These are phyloP conservation scores for Tremellales sp. DNA, from an alignment of 1,284 basidiomycete genomes.

Conservation along the genomic window DNA sequence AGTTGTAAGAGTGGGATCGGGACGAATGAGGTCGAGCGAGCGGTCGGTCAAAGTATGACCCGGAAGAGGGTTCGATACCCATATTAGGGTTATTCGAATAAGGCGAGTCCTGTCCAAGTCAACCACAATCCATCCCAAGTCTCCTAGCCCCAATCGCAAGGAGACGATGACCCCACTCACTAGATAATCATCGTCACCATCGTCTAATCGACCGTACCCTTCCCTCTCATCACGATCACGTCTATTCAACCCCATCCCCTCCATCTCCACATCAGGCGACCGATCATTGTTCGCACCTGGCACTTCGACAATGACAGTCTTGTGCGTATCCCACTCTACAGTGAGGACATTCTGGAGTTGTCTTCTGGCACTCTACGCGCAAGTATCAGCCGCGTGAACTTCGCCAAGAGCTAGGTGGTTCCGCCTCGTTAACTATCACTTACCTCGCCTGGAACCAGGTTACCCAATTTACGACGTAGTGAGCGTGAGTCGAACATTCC, in stretches of 20 bases:
- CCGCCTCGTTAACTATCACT: too few species aligned
- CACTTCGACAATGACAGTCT: slow-evolving; percentile 40
- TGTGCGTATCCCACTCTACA: slow-evolving; percentile 41
- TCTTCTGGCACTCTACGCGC: slow-evolving; percentile 1
- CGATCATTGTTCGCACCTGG: slow-evolving; percentile 10
- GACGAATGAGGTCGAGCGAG: not conserved
- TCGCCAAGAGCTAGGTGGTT: not conserved
- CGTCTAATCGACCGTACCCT: slow-evolving; percentile 32
- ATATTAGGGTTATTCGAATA: not conserved
- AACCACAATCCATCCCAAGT: too few species aligned
- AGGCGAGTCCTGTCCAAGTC: too few species aligned
- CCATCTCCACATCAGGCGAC: slow-evolving; percentile 29
- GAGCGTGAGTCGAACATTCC: not conserved
- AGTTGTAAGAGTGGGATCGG: not conserved
- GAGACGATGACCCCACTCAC: too few species aligned
- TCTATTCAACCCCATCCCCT: slow-evolving; percentile 12
- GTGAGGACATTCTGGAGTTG: slow-evolving; percentile 40
- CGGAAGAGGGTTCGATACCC: not conserved
- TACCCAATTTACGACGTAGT: not conserved
- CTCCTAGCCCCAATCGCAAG: too few species aligned
- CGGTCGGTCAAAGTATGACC: not conserved
- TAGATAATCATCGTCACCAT: slow-evolving; percentile 20
- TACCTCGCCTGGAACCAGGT: not conserved
- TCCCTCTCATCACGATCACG: slow-evolving; percentile 3
- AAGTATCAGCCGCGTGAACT: not conserved